Conservation (phyloP, 2,329 filamentous ascomycete species). For the Penicillium italicum region DNA sequence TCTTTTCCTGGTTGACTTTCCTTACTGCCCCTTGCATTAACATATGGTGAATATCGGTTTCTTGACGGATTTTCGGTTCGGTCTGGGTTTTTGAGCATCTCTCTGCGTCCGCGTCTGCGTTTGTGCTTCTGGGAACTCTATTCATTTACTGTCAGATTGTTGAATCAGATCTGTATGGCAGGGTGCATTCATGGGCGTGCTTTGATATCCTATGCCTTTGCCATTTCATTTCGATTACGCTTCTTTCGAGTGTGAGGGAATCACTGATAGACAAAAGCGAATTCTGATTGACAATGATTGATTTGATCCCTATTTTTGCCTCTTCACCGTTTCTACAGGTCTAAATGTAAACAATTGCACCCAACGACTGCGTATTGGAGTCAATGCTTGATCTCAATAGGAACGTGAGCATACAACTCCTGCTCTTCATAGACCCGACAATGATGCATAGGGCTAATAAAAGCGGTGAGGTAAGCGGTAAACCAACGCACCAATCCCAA, state of each 20-base stretch:
- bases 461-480: background rate
- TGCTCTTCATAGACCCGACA: background rate
- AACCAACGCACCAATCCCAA: background rate
- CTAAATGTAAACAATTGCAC: background rate
- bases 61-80: background rate
- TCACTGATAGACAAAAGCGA: constrained; percentile 10
- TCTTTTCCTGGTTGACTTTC: constrained; percentile 9
- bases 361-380: background rate
- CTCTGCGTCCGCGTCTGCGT: background rate
- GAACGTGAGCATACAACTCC: background rate
- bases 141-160: background rate
- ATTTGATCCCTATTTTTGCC: background rate
- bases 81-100: constrained; percentile 3
- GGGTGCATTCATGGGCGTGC: background rate
- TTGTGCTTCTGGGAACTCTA: background rate
- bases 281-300: constrained; percentile 9
- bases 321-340: background rate
- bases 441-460: background rate
- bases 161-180: background rate
- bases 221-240: background rate
- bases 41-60: constrained; percentile 5
- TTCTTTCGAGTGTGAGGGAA: background rate
- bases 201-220: background rate
- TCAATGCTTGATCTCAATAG: background rate
- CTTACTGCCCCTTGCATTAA: constrained; percentile 13